These are phyloP conservation scores for Fraxinus americana DNA, from an alignment of 257 asterid species.

Conservation along the genomic window DNA sequence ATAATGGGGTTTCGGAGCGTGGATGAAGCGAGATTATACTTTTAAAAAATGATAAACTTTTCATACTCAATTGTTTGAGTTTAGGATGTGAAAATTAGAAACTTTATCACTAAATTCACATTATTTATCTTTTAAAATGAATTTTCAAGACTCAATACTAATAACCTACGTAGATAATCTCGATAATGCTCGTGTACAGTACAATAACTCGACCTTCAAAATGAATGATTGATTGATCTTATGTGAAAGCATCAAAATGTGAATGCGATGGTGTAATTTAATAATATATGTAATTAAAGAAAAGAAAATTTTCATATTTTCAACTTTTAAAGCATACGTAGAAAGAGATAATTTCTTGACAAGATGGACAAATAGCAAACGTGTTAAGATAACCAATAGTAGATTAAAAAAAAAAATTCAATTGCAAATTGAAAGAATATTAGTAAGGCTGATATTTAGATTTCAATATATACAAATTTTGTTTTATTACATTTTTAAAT, in stretches of 20 bases:
- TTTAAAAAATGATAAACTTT: too few species aligned
- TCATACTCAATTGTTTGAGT: neutral
- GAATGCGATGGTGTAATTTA: neutral
- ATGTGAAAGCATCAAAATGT: neutral
- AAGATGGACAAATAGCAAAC: too few species aligned
- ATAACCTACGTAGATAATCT: neutral
- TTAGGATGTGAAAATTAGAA: neutral
- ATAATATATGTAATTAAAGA: neutral
- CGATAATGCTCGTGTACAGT: neutral
- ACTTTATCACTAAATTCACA: too few species aligned
- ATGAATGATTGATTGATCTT: neutral
- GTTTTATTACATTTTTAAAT: too few species aligned
- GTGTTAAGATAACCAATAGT: too few species aligned
- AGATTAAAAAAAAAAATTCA: too few species aligned
- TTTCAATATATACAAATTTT: too few species aligned
- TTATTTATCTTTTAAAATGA: neutral
- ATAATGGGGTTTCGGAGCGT: neutral
- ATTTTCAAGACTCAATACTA: neutral
- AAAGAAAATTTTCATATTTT: too few species aligned
- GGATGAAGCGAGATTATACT: neutral
- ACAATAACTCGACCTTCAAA: neutral
- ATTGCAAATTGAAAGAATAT: too few species aligned
- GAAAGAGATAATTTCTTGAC: too few species aligned
- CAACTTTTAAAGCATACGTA: too few species aligned
- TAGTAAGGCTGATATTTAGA: neutral